phyloP scores from a whole-genome alignment of 2,329 filamentous ascomycete genomes.

The Amauroascus verrucosus region DNA sequence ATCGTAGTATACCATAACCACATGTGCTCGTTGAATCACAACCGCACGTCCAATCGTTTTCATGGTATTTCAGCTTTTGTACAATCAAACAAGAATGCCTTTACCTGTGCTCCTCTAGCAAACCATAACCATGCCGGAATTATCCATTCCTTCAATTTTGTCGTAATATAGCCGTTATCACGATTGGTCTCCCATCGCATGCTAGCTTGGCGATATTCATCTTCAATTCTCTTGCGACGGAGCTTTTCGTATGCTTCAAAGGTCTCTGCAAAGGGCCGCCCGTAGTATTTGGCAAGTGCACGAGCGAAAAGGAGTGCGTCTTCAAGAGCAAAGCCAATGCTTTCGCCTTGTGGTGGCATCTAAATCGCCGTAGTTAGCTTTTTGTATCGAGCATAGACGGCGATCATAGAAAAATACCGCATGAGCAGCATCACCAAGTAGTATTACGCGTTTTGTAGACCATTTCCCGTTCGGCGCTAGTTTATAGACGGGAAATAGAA shows the following conservation, averaged over 20 bases:
- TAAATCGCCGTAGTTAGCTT: conserved; percentile 14
- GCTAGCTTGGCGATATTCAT: conserved; percentile 5
- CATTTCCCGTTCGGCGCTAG: conserved; percentile 30
- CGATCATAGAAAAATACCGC: conserved; percentile 27
- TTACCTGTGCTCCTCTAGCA: background rate
- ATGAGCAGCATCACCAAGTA: conserved; percentile 39
- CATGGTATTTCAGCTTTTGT: background rate
- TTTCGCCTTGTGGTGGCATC: conserved; percentile 40
- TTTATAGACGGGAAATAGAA: conserved; percentile 31
- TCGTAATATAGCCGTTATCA: conserved; percentile 9
- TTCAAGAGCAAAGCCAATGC: conserved; percentile 35
- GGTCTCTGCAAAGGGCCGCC: background rate
- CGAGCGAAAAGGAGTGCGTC: conserved; percentile 26
- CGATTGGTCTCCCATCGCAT: conserved; percentile 10
- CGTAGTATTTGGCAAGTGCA: conserved; percentile 4
- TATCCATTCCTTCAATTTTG: conserved; percentile 9
- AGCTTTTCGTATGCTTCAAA: conserved; percentile 10
- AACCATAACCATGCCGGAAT: conserved; percentile 9
- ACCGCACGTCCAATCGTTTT: background rate
- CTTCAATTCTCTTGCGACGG: conserved; percentile 5
- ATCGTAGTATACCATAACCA: background rate
- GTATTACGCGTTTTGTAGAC: conserved; percentile 30
- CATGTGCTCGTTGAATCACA: background rate
- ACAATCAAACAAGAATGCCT: conserved; percentile 6
- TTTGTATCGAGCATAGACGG: background rate